Conservation (phyloP, 2,329 filamentous ascomycete genomes). For the Davidsoniella australis region DNA sequence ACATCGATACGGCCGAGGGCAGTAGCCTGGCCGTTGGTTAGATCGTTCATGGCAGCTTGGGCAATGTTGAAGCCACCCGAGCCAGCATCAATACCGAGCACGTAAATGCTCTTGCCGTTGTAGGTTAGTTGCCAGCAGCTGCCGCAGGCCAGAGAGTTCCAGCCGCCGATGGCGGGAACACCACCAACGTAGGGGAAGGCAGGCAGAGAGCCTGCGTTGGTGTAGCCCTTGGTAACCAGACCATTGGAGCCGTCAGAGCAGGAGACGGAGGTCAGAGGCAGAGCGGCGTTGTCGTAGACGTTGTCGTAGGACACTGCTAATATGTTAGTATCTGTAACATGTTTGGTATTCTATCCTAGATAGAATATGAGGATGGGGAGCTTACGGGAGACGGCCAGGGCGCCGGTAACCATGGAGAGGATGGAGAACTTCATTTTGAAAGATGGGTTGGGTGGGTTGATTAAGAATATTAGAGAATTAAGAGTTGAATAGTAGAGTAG, state of each 20-base stretch:
- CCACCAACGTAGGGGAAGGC: conserved; percentile 40
- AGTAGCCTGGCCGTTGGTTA: conserved; percentile 34
- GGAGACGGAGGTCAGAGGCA: conserved; percentile 38
- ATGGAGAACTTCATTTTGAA: conserved; percentile 28
- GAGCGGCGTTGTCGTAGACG: conserved; percentile 45
- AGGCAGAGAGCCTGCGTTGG: conserved; percentile 32
- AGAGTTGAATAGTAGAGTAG: neutral
- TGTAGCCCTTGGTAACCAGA: conserved; percentile 43
- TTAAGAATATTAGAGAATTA: neutral
- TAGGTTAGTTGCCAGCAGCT: conserved; percentile 40
- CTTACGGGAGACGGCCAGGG: conserved; percentile 22
- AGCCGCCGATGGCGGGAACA: conserved; percentile 31
- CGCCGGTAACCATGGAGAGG: conserved; percentile 23
- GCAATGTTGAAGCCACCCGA: conserved; percentile 37
- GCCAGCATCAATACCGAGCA: conserved; percentile 39
- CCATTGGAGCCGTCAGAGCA: conserved; percentile 56
- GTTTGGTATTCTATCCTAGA: neutral
- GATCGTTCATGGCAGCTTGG: conserved; percentile 35
- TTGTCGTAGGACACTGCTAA: conserved; percentile 49
- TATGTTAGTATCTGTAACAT: neutral
- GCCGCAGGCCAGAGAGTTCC: conserved; percentile 41
- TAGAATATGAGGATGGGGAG: neutral
- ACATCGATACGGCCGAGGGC: conserved; percentile 36
- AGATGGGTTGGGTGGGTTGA: neutral
- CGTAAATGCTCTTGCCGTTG: conserved; percentile 31